A percentile compares a stretch with the other conserved stretches of the same genome.
phyloP scores from a whole-genome alignment of 441 rosid genomes.

The Raphanus hybrid region DNA sequence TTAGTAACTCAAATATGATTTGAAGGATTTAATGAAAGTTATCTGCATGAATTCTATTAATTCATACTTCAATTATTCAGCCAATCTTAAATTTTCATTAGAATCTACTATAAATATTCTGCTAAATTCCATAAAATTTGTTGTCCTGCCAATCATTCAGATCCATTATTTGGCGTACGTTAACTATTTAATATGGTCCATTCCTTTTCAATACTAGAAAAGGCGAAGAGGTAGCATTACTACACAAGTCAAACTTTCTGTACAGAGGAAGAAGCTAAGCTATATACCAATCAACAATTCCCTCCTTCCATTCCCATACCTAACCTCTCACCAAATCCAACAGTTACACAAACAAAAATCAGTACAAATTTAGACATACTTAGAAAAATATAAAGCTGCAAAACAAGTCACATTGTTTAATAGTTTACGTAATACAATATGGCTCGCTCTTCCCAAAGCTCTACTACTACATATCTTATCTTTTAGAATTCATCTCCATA shows the following conservation, averaged over 20 bases:
- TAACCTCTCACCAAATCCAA: conserved; percentile 20
- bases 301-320: conserved; percentile 12
- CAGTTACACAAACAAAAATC: background rate
- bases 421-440: conserved; percentile 19
- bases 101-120: background rate
- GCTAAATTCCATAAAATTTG: background rate
- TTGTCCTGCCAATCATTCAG: background rate
- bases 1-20: background rate
- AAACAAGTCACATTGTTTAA: background rate
- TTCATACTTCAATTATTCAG: background rate
- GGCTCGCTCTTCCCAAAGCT: conserved; percentile 24
- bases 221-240: background rate
- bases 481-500: conserved; percentile 4
- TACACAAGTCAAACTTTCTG: conserved; percentile 29
- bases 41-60: background rate
- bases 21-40: background rate
- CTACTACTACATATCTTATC: conserved; percentile 11
- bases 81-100: background rate
- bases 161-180: background rate
- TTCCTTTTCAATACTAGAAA: background rate
- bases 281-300: conserved; percentile 13
- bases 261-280: conserved; percentile 19
- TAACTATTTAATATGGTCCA: background rate
- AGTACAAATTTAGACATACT: background rate
- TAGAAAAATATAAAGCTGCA: background rate